Evolutionary conservation across 2,329 filamentous ascomycete species (phyloP).

Genomic region (Aspergillus latus): DNA sequence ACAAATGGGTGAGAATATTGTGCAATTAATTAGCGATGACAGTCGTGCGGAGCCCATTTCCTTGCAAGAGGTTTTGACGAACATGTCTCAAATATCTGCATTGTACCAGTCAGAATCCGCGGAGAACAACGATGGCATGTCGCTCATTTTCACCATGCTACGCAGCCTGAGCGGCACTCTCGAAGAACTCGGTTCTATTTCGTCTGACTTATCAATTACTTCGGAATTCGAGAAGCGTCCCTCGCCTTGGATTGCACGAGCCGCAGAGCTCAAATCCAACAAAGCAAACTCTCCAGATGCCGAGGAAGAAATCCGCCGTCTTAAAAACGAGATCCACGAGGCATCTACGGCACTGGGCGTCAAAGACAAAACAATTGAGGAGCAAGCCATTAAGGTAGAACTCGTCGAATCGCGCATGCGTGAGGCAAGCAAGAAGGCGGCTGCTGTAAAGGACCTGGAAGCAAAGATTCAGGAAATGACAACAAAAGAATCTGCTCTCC

Average conservation of each 20-base stretch:
- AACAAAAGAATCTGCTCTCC: conserved; percentile 33
- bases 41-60: conserved; percentile 67
- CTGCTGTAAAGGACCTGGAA: conserved; percentile 46
- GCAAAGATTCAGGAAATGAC: conserved; percentile 42
- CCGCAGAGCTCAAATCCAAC: conserved; percentile 76
- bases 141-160: conserved; percentile 66
- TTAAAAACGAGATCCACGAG: conserved; percentile 78
- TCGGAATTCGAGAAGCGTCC: conserved; percentile 74
- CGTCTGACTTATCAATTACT: conserved; percentile 68
- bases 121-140: conserved; percentile 60
- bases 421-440: conserved; percentile 75
- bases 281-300: conserved; percentile 78
- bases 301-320: conserved; percentile 76
- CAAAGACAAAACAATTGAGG: conserved; percentile 80
- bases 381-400: conserved; percentile 86
- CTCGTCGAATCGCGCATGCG: conserved; percentile 84
- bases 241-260: conserved; percentile 80
- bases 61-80: conserved; percentile 64
- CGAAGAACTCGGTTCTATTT: conserved; percentile 68
- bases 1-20: conserved; percentile 65
- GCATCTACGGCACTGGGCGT: conserved; percentile 69
- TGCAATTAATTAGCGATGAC: conserved; percentile 68
- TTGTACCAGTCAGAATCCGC: conserved; percentile 26
- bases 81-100: conserved; percentile 48
- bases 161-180: conserved; percentile 64